A percentile compares a stretch with the other conserved stretches of the same genome.
These are phyloP conservation scores for Neurospora sp. DNA, from an alignment of 2,329 filamentous ascomycete species.

Conservation along the genomic window DNA sequence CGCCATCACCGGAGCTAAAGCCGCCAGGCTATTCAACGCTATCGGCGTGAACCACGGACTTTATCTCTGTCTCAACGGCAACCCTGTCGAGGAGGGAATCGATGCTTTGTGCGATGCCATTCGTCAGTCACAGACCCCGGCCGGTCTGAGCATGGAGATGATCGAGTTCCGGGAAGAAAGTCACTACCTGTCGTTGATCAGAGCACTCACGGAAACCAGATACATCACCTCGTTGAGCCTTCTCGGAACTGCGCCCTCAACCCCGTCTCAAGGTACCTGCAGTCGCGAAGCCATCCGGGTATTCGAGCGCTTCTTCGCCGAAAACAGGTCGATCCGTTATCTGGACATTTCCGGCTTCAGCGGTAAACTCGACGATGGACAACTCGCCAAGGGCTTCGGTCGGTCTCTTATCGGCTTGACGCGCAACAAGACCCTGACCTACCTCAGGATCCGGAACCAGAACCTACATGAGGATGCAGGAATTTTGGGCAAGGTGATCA, in stretches of 20 bases:
- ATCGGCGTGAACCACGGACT: conserved; percentile 39
- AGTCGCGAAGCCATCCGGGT: conserved; percentile 38
- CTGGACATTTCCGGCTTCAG: conserved; percentile 48
- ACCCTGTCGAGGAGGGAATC: conserved; percentile 43
- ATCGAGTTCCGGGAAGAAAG: conserved; percentile 44
- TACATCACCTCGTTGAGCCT: conserved; percentile 43
- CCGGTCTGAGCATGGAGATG: conserved; percentile 44
- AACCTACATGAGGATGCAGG: conserved; percentile 45
- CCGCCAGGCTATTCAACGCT: conserved; percentile 40
- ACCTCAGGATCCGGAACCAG: conserved; percentile 47
- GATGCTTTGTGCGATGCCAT: conserved; percentile 40
- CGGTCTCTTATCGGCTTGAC: conserved; percentile 30
- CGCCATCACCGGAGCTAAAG: conserved; percentile 39
- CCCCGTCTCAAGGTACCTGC: conserved; percentile 24
- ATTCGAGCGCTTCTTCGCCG: conserved; percentile 40
- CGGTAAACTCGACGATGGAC: conserved; percentile 47
- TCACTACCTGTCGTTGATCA: conserved; percentile 41
- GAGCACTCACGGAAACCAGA: conserved; percentile 38
- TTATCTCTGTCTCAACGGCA: conserved; percentile 40
- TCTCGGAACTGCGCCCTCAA: conserved; percentile 39
- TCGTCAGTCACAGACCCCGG: conserved; percentile 36
- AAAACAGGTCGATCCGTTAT: conserved; percentile 40
- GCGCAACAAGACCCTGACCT: conserved; percentile 25
- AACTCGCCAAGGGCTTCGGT: conserved; percentile 44
- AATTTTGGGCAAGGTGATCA: conserved; percentile 37